Percentiles rank a stretch among this genome's conserved stretches.
phyloP scores from a whole-genome alignment of 306 rosid species.

The Alnus rubra region DNA sequence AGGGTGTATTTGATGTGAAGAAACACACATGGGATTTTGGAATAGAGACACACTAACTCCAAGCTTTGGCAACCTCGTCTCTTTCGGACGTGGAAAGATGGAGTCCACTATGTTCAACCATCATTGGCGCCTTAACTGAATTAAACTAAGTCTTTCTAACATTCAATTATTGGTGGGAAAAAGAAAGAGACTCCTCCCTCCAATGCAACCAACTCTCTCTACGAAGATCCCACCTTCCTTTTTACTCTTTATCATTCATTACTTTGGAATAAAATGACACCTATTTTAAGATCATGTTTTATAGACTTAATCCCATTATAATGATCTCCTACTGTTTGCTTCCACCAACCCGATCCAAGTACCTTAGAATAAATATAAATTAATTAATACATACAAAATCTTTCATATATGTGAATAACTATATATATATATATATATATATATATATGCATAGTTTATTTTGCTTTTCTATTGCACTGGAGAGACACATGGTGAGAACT shows the following conservation, averaged over 20 bases:
- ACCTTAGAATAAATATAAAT: not conserved
- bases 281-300: conserved; percentile 13
- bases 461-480: too few relatives aligned
- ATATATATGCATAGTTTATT: too few relatives aligned
- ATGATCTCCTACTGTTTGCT: too few relatives aligned
- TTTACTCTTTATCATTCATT: not conserved
- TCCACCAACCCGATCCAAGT: conserved; percentile 18
- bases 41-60: conserved; percentile 61
- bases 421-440: too few relatives aligned
- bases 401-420: not conserved
- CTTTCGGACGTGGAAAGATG: conserved; percentile 85
- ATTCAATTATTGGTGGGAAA: conserved; percentile 44
- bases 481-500: too few relatives aligned
- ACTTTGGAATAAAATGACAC: not conserved
- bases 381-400: not conserved
- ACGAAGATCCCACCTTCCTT: not conserved
- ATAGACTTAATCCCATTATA: not conserved
- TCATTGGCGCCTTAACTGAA: conserved; percentile 47
- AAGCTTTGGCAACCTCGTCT: conserved; percentile 55
- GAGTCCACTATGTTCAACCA: conserved; percentile 46
- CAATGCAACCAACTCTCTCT: conserved; percentile 2
- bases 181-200: not conserved
- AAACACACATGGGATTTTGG: conserved; percentile 48
- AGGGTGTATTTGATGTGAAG: conserved; percentile 55
- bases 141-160: conserved; percentile 32